Percentiles rank a stretch among this genome's conserved stretches.
These are phyloP conservation scores for Termitomyces sp. DNA, from an alignment of 768 basidiomycete genomes.

Conservation along the genomic window DNA sequence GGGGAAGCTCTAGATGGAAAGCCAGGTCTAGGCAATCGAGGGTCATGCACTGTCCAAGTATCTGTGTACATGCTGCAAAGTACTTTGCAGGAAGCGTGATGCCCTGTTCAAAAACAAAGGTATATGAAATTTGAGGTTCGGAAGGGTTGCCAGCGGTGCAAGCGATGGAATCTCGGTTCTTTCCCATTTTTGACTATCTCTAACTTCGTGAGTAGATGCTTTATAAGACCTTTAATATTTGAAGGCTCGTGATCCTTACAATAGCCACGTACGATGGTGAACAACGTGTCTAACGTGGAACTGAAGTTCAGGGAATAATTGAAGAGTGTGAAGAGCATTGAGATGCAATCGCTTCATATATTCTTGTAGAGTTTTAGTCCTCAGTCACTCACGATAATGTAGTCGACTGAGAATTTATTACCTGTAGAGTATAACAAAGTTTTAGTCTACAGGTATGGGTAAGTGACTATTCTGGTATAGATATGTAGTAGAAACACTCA, in stretches of 20 bases:
- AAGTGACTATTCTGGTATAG: no score
- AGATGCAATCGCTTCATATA: background rate
- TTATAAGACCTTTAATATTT: background rate
- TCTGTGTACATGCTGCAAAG: background rate
- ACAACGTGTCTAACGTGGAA: background rate
- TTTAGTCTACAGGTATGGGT: no score
- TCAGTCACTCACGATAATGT: no score
- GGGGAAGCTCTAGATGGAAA: background rate
- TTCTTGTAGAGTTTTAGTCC: no score
- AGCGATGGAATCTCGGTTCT: background rate
- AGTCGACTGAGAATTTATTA: no score
- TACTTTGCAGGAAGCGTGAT: background rate
- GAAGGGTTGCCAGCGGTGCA: background rate
- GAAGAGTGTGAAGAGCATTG: conserved; percentile 2
- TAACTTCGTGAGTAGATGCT: conserved; percentile 1
- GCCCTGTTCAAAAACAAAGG: background rate
- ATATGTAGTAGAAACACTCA: no score
- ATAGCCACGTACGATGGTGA: conserved; percentile 1
- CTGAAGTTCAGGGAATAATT: background rate
- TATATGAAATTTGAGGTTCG: conserved; percentile 1
- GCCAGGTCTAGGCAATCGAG: background rate
- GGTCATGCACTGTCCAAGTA: background rate
- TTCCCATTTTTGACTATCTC: background rate
- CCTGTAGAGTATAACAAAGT: no score
- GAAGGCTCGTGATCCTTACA: no score